These are phyloP conservation scores for Colletotrichum acutatum DNA, from an alignment of 2,329 filamentous ascomycete species.

Conservation along the genomic window DNA sequence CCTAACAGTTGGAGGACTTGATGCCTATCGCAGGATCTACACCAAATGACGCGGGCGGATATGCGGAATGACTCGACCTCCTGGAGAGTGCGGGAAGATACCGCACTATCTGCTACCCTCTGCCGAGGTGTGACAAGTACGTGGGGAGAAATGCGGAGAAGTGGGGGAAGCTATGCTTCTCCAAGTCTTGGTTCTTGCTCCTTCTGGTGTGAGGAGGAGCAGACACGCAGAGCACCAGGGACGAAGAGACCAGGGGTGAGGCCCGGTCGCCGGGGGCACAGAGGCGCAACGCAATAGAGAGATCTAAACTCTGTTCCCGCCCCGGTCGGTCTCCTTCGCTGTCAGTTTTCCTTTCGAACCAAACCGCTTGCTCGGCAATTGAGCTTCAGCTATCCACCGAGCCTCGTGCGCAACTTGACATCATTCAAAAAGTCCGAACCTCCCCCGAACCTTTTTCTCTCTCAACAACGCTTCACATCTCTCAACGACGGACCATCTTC, in stretches of 20 bases:
- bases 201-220: slow-evolving; percentile 12
- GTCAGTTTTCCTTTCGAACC: not conserved
- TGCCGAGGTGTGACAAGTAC: slow-evolving; percentile 28
- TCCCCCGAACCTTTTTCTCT: not conserved
- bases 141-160: slow-evolving; percentile 34
- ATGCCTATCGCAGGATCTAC: not conserved
- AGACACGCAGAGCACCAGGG: not conserved
- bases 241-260: not conserved
- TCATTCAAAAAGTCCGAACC: slow-evolving; percentile 28
- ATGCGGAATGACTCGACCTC: slow-evolving; percentile 11
- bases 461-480: not conserved
- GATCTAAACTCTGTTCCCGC: slow-evolving; percentile 19
- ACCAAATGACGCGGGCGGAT: not conserved
- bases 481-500: not conserved
- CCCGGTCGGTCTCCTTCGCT: slow-evolving; percentile 6
- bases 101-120: slow-evolving; percentile 17
- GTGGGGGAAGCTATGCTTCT: slow-evolving; percentile 29
- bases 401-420: slow-evolving; percentile 5
- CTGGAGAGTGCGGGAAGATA: slow-evolving; percentile 14
- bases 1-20: not conserved
- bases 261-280: slow-evolving; percentile 20
- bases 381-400: slow-evolving; percentile 8
- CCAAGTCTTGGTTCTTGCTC: slow-evolving; percentile 23
- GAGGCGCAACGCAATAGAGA: slow-evolving; percentile 20
- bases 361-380: slow-evolving; percentile 1